phyloP scores from a whole-genome alignment of 495 filamentous ascomycete genomes.

The Hypoxylon fragiforme region DNA sequence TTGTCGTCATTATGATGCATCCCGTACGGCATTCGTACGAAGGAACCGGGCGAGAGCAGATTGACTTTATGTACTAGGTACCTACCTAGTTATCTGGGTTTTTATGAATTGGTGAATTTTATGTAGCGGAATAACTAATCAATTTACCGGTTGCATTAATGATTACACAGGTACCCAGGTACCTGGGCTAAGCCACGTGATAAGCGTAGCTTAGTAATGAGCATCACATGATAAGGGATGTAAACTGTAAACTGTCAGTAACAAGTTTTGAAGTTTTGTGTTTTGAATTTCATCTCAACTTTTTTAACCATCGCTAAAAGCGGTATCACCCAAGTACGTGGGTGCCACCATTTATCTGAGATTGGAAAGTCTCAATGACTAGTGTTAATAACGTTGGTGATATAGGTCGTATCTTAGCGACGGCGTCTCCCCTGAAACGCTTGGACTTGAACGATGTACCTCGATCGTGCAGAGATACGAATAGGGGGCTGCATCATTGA shows the following conservation, averaged over 20 bases:
- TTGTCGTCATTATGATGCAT: conserved; percentile 8
- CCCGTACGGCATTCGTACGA: background rate
- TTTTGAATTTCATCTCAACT: no score
- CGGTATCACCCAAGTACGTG: background rate
- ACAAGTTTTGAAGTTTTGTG: no score
- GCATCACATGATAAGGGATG: no score
- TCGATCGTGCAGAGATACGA: background rate
- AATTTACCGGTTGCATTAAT: no score
- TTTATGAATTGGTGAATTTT: no score
- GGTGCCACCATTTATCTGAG: background rate
- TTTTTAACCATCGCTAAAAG: background rate
- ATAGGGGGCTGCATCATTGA: background rate
- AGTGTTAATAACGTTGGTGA: background rate
- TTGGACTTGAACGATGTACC: conserved; percentile 2
- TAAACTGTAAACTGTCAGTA: no score
- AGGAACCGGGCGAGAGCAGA: background rate
- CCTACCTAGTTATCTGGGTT: no score
- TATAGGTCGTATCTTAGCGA: conserved; percentile 14
- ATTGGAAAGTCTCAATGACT: background rate
- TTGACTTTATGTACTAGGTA: no score
- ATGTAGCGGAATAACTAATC: no score
- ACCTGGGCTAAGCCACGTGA: no score
- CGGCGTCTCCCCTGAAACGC: conserved; percentile 13
- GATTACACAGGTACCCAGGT: no score
- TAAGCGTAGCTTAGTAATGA: no score